Conservation (phyloP, 2,329 filamentous ascomycete species). For the Parascedosporium putredinis region DNA sequence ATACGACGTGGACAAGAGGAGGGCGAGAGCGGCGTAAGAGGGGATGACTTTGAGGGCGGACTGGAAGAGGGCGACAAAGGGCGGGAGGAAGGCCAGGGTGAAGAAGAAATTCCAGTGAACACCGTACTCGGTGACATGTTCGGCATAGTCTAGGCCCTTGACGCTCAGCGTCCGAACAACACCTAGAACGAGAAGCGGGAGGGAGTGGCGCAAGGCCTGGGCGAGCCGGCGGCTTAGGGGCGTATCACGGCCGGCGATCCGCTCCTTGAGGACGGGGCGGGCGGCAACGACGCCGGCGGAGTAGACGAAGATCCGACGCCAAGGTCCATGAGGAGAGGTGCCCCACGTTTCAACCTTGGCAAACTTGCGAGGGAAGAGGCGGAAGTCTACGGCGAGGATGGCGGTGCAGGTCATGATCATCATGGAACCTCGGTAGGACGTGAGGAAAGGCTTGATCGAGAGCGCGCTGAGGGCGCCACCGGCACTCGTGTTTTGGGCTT, state of each 20-base stretch:
- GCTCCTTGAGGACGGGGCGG: constrained; percentile 64
- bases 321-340: constrained; percentile 95
- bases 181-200: constrained; percentile 74
- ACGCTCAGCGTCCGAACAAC: constrained; percentile 75
- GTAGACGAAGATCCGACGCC: constrained; percentile 98
- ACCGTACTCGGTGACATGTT: constrained; percentile 95
- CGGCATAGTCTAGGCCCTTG: constrained; percentile 90
- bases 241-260: constrained; percentile 36
- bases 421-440: constrained; percentile 84
- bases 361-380: constrained; percentile 83
- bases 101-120: constrained; percentile 99
- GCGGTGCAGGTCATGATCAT: constrained; percentile 80
- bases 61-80: constrained; percentile 78
- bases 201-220: constrained; percentile 63
- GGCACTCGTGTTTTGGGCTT: constrained; percentile 19
- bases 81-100: constrained; percentile 78
- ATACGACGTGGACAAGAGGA: constrained; percentile 60
- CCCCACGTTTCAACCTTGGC: constrained; percentile 99
- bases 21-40: constrained; percentile 65
- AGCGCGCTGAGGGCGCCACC: constrained; percentile 32
- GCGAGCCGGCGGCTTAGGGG: constrained; percentile 49
- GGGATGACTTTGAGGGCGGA: constrained; percentile 58
- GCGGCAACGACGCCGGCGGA: constrained; percentile 86
- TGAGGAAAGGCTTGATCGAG: constrained; percentile 84
- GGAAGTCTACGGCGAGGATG: constrained; percentile 95